phyloP scores from a whole-genome alignment of 2,329 filamentous ascomycete genomes.

The Clarireedia monteithiana region DNA sequence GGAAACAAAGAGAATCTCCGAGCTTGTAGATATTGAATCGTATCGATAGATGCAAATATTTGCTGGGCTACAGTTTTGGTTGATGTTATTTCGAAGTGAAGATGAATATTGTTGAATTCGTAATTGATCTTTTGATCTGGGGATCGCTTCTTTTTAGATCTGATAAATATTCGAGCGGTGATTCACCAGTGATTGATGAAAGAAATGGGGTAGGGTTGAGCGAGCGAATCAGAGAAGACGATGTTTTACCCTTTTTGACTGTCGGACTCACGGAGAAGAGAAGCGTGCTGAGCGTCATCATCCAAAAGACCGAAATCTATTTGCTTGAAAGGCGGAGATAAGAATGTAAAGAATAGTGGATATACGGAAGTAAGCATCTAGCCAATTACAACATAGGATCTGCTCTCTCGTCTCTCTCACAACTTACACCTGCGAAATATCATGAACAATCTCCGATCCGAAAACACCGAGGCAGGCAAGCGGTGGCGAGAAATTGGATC shows the following conservation, averaged over 20 bases:
- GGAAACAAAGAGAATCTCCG: neutral
- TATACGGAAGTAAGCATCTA: neutral
- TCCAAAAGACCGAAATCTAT: neutral
- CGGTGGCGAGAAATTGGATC: neutral
- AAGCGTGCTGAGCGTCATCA: neutral
- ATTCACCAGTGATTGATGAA: neutral
- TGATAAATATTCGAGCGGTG: neutral
- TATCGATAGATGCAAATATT: neutral
- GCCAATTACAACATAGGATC: neutral
- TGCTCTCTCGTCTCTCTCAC: neutral
- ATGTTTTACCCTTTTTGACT: neutral
- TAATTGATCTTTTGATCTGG: neutral
- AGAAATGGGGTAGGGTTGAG: neutral
- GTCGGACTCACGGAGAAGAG: neutral
- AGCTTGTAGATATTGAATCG: neutral
- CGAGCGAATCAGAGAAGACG: neutral
- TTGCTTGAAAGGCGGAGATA: neutral
- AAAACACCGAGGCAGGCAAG: neutral
- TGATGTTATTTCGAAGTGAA: neutral
- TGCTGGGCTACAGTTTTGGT: neutral
- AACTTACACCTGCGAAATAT: too few relatives aligned
- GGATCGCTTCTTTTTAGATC: neutral
- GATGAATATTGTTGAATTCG: neutral
- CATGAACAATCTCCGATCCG: too few relatives aligned
- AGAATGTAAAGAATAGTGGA: neutral